A percentile compares a stretch with the other conserved stretches of the same genome.
Conservation (phyloP, 257 asterid species). For the Fraxinus cuspidata region DNA sequence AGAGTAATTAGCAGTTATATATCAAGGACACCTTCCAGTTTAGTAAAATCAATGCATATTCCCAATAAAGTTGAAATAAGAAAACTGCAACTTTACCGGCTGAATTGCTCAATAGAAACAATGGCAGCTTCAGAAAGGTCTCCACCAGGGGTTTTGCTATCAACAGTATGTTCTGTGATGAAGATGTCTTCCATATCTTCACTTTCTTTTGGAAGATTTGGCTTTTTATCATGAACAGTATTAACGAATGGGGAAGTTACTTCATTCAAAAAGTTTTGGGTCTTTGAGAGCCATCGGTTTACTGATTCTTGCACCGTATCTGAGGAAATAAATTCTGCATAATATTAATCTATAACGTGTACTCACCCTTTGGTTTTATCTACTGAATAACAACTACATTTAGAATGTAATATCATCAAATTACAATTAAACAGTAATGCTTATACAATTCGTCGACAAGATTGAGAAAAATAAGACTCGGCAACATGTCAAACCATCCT, state of each 20-base stretch:
- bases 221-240: constrained; percentile 57
- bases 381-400: neutral
- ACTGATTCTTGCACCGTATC: constrained; percentile 81
- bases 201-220: constrained; percentile 40
- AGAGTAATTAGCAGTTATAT: neutral
- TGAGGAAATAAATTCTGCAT: constrained; percentile 33
- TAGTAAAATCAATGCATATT: neutral
- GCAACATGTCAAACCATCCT: neutral
- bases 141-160: constrained; percentile 67
- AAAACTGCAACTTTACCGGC: constrained; percentile 59
- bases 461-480: neutral
- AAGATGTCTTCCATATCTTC: constrained; percentile 64
- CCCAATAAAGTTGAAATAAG: neutral
- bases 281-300: constrained; percentile 74
- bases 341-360: neutral
- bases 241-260: constrained; percentile 80
- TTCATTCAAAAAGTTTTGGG: constrained; percentile 72
- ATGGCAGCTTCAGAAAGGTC: constrained; percentile 83
- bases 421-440: neutral
- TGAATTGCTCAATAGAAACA: constrained; percentile 90
- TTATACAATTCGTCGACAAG: neutral
- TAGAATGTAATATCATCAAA: neutral
- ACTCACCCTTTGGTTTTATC: neutral
- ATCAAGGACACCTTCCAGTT: neutral
- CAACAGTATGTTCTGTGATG: constrained; percentile 70